Evolutionary conservation across 306 rosid species (phyloP), one percentile per base, ranked within the genome.

Genomic region (Quillaja saponaria): DNA sequence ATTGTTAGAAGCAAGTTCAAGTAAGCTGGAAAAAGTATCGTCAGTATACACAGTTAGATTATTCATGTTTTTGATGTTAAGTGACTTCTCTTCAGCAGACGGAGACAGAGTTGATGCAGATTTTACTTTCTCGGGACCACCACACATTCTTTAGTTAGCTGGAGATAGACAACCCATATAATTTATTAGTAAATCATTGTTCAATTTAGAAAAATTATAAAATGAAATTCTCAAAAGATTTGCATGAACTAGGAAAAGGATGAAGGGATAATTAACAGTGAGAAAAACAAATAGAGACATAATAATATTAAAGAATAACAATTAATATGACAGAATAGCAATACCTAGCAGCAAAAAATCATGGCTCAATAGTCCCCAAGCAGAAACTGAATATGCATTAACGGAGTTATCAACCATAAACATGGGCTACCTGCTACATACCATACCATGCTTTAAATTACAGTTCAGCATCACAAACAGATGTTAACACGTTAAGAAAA

Each of bases 1-100:
- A 61, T 87, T 90, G 85, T 87, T 83, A 63, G 97, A 80, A 68
- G 95, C 95, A 73, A 79, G 72, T 48, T 90, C 97, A 21, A 85
- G 83, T 63, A 85, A 69, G 52, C 74, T 75, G 55, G 82, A 71
- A 69, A 81, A 81, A 82, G 85, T 81, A 81, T 81, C 88, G 34
- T 79, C 94, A 1, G 85, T 69, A 68, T 72, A 72, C 61, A 79
- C 76, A 11, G 87, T 69, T 58, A 73, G 60, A 13, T 68, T 64
- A 66, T 67, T 79, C 97, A 87, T 90, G 61, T 81, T 88, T 73
- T 77, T 19, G 19, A 51, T 52, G 72, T 69, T 63, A 73, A 81
- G 13, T 57, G 81, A 68, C 50, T 73, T 75, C 57, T 78, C 80
- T 28, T 16, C 82, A 0, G 66, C 17, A 51, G 88, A 69, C 40